Conservation (phyloP, 441 rosid genomes). For the Adansonia gregorii region DNA sequence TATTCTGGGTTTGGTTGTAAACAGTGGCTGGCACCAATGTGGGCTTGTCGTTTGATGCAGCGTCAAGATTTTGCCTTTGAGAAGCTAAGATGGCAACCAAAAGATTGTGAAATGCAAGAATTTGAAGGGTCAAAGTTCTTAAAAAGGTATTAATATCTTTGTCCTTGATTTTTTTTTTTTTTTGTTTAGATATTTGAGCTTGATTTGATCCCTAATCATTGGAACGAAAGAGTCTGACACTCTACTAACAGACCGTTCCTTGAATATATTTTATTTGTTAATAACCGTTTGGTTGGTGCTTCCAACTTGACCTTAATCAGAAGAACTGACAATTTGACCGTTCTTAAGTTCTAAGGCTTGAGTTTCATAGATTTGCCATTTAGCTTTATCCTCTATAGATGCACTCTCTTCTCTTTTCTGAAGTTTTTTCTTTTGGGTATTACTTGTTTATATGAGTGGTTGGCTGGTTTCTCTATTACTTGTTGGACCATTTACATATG, state of each 20-base stretch:
- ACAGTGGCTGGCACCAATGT: slow-evolving; percentile 88
- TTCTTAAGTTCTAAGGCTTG: background rate
- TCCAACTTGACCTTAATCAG: background rate
- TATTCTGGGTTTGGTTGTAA: slow-evolving; percentile 87
- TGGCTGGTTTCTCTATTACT: background rate
- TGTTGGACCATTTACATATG: slow-evolving; percentile 28
- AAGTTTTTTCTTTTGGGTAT: slow-evolving; percentile 7
- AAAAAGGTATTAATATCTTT: slow-evolving; percentile 49
- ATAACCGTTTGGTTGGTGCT: background rate
- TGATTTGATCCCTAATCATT: too few relatives aligned
- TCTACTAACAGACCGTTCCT: background rate
- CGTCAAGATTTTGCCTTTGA: slow-evolving; percentile 85
- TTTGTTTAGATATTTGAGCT: too few relatives aligned
- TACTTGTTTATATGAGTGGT: background rate
- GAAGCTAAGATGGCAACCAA: slow-evolving; percentile 82
- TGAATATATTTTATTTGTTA: background rate
- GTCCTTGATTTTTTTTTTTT: background rate
- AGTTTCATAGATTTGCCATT: slow-evolving; percentile 12
- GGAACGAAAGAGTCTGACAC: too few relatives aligned
- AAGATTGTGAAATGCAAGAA: slow-evolving; percentile 76
- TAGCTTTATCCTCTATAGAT: background rate
- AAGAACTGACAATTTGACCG: background rate
- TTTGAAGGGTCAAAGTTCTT: slow-evolving; percentile 77
- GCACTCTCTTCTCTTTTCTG: slow-evolving; percentile 19
- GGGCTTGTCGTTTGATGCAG: slow-evolving; percentile 92